Conservation (phyloP, 805 yeast genomes). For the Ogataea paradorogensis region DNA sequence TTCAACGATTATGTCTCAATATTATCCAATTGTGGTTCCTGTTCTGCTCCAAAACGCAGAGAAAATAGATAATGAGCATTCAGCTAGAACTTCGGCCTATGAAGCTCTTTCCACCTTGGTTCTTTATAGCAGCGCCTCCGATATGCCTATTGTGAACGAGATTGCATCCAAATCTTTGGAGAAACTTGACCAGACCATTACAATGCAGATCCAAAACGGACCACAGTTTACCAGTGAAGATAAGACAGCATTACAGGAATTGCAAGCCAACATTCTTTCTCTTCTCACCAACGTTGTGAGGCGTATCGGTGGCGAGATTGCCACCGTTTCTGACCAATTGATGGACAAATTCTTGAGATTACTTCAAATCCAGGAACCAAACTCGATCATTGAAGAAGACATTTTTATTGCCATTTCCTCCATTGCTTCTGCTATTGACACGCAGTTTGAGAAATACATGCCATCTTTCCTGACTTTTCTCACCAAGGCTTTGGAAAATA, state of each 20-base stretch:
- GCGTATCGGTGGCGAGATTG: conserved; percentile 66
- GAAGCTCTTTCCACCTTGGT: conserved; percentile 88
- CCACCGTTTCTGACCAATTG: conserved; percentile 71
- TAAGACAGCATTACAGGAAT: conserved; percentile 75
- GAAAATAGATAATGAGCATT: conserved; percentile 76
- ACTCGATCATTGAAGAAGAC: conserved; percentile 84
- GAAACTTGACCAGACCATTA: conserved; percentile 69
- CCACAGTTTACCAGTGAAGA: conserved; percentile 53
- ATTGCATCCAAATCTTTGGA: conserved; percentile 72
- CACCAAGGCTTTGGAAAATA: conserved; percentile 73
- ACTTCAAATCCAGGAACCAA: conserved; percentile 55
- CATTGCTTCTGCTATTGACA: conserved; percentile 76
- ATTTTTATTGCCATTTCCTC: conserved; percentile 90
- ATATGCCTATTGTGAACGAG: conserved; percentile 62
- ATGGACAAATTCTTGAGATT: conserved; percentile 81
- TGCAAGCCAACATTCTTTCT: conserved; percentile 78
- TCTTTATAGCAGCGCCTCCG: conserved; percentile 66
- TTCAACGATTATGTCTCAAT: conserved; percentile 69
- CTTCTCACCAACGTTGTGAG: conserved; percentile 81
- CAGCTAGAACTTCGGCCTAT: conserved; percentile 93
- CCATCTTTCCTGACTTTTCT: conserved; percentile 80
- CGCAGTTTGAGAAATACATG: conserved; percentile 70
- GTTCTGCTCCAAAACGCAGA: conserved; percentile 66
- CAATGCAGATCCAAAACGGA: conserved; percentile 47
- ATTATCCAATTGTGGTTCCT: conserved; percentile 66